Evolutionary conservation across 129 eudicot species (phyloP).

Genomic region (Pittosporum tobira): DNA sequence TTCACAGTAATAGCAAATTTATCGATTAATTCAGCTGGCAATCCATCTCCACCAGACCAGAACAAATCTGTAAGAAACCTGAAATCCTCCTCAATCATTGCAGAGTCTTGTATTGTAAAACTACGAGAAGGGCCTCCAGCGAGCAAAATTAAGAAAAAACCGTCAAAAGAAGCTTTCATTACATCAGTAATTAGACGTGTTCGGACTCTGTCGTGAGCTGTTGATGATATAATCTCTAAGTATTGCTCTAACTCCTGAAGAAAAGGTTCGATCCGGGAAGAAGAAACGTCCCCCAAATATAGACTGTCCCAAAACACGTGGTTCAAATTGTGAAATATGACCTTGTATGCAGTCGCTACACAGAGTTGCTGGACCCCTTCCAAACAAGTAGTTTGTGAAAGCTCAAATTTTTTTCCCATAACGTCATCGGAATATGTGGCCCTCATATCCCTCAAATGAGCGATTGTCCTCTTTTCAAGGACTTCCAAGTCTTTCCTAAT

Average conservation of each 20-base stretch:
- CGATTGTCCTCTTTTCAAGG: constrained; percentile 71
- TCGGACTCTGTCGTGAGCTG: constrained; percentile 64
- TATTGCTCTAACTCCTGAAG: constrained; percentile 68
- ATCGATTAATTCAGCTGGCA: constrained; percentile 68
- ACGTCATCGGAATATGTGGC: constrained; percentile 59
- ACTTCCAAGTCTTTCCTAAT: constrained; percentile 61
- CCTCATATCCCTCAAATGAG: constrained; percentile 64
- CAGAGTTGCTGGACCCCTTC: constrained; percentile 85
- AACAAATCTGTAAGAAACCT: constrained; percentile 72
- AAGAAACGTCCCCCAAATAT: constrained; percentile 69
- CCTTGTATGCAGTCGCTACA: constrained; percentile 62
- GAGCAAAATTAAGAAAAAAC: constrained; percentile 74
- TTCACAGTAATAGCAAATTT: constrained; percentile 59
- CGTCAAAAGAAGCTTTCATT: constrained; percentile 86
- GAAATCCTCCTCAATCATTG: constrained; percentile 73
- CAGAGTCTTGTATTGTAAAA: constrained; percentile 57
- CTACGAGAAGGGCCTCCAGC: constrained; percentile 88
- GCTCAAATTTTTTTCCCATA: constrained; percentile 60
- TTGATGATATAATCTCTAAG: constrained; percentile 54
- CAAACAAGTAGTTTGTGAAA: constrained; percentile 54
- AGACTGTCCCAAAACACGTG: constrained; percentile 66
- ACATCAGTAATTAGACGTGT: constrained; percentile 74
- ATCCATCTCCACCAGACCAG: constrained; percentile 95
- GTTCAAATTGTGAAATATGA: constrained; percentile 68
- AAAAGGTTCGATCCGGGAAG: constrained; percentile 69